A percentile compares a stretch with the other conserved stretches of the same genome.
phyloP scores from a whole-genome alignment of 2,329 filamentous ascomycete species.

The Penicillium paneum region DNA sequence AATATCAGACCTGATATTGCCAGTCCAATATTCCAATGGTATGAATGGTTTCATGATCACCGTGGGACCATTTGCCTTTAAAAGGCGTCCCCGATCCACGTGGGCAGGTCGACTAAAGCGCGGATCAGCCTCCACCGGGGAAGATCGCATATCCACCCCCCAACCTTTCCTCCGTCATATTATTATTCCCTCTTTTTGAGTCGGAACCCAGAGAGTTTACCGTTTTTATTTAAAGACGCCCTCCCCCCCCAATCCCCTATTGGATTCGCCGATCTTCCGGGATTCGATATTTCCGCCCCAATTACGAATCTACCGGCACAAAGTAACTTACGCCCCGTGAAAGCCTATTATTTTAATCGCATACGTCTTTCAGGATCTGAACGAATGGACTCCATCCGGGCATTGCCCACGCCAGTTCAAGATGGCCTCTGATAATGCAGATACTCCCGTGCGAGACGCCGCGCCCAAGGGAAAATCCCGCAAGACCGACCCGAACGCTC shows the following conservation, averaged over 20 bases:
- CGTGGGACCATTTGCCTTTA: conserved; percentile 5
- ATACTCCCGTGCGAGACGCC: conserved; percentile 19
- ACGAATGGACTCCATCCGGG: conserved; percentile 18
- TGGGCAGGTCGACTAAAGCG: conserved; percentile 11
- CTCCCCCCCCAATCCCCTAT: not conserved
- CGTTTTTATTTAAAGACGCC: not conserved
- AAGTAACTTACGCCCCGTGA: not conserved
- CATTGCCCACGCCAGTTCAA: conserved; percentile 7
- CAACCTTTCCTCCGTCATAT: conserved; percentile 4
- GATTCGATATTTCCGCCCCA: not conserved
- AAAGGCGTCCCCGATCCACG: not conserved
- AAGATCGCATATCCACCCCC: conserved; percentile 18
- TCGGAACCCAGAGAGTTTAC: not conserved
- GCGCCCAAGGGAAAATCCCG: conserved; percentile 25
- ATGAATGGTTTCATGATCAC: not conserved
- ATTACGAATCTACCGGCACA: not conserved
- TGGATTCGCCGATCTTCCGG: not conserved
- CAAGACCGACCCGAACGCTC: conserved; percentile 27
- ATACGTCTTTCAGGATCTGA: not conserved
- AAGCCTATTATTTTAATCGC: not conserved
- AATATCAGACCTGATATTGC: not conserved
- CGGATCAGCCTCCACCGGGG: conserved; percentile 25
- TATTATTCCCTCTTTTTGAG: conserved; percentile 4
- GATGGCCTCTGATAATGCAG: conserved; percentile 18
- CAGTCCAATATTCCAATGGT: not conserved